A percentile compares a stretch with the other conserved stretches of the same genome.
phyloP scores from a whole-genome alignment of 1,284 basidiomycete genomes.

The Hymenochaete sp. region DNA sequence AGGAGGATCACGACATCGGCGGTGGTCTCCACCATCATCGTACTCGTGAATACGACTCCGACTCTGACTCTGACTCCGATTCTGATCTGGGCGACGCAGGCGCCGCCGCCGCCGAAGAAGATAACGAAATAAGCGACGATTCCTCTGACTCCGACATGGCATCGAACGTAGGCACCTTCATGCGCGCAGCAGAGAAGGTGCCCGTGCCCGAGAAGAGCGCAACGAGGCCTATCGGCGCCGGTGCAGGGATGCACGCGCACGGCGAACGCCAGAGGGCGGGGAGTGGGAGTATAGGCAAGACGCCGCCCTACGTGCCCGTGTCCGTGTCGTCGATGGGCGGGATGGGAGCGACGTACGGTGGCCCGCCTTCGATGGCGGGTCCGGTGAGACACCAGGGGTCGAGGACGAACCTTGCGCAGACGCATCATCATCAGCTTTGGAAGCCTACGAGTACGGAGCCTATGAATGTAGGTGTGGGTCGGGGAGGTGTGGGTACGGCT shows the following conservation, averaged over 20 bases:
- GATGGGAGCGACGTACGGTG: not conserved
- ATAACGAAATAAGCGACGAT: slow-evolving; percentile 1
- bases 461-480: too few relatives aligned
- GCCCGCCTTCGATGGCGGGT: too few relatives aligned
- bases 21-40: too few relatives aligned
- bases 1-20: too few relatives aligned
- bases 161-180: not conserved
- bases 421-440: not conserved
- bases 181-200: not conserved
- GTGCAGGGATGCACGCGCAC: not conserved
- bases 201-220: slow-evolving; percentile 6
- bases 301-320: not conserved
- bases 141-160: not conserved
- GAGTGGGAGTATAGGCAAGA: not conserved
- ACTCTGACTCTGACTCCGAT: slow-evolving; percentile 2
- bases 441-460: not conserved
- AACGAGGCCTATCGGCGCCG: not conserved
- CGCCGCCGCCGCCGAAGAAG: not conserved
- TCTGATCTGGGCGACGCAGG: not conserved
- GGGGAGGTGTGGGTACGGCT: too few relatives aligned
- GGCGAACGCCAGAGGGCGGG: not conserved
- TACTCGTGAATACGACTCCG: too few relatives aligned
- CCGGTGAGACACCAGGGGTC: too few relatives aligned
- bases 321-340: not conserved
- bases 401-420: not conserved